Percentiles rank a stretch among this genome's conserved stretches.
Evolutionary conservation across 257 asterid species (phyloP).

Genomic region (Nicotiana otophora): DNA sequence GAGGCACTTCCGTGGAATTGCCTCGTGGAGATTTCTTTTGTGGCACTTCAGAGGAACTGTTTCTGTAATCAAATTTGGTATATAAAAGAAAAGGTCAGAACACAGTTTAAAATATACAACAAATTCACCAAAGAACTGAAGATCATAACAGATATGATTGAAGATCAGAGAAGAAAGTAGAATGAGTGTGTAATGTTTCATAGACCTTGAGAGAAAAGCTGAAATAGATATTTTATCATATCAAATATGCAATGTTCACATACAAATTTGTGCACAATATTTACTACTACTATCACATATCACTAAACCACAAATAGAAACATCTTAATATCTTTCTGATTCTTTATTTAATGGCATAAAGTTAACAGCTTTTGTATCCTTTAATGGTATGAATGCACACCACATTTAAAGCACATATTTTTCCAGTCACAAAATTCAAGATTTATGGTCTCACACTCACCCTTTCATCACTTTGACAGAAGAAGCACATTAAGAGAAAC

Average conservation of each 20-base stretch:
- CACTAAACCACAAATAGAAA: constrained; percentile 1
- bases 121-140: neutral
- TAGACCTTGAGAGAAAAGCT: neutral
- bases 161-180: neutral
- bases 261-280: neutral
- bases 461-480: neutral
- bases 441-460: neutral
- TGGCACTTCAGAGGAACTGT: constrained; percentile 34
- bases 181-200: neutral
- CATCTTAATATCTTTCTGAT: neutral
- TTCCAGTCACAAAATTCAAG: neutral
- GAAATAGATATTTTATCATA: neutral
- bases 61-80: constrained; percentile 28
- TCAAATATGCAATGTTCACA: neutral
- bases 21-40: constrained; percentile 42
- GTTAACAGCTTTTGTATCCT: neutral
- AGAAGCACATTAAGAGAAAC: neutral
- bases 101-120: neutral
- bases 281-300: neutral
- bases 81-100: neutral
- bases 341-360: neutral
- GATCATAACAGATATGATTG: neutral
- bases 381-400: neutral
- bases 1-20: constrained; percentile 28
- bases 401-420: constrained; percentile 3